A percentile compares a stretch with the other conserved stretches of the same genome.
These are phyloP conservation scores for Aspergillus viridinutans DNA, from an alignment of 2,329 filamentous ascomycete genomes.

Conservation along the genomic window DNA sequence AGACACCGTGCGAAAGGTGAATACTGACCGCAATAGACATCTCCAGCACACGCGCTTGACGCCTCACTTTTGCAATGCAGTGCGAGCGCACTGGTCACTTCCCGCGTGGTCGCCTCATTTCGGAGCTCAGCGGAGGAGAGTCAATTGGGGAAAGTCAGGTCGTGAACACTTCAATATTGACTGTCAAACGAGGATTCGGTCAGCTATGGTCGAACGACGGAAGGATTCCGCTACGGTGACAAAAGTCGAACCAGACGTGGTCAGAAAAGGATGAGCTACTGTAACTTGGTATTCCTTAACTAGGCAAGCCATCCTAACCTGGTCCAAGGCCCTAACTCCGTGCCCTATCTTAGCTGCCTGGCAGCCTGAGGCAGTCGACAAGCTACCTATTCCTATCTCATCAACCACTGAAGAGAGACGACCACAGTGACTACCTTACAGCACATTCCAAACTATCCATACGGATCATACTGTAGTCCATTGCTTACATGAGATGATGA, in stretches of 20 bases:
- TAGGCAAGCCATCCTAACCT: too few species aligned
- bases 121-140: conserved; percentile 8
- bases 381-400: background rate
- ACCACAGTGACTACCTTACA: background rate
- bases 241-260: background rate
- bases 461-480: background rate
- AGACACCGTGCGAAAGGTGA: background rate
- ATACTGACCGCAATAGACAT: background rate
- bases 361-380: background rate
- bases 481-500: background rate
- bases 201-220: background rate
- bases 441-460: background rate
- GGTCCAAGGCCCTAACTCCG: background rate
- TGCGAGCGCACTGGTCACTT: conserved; percentile 10
- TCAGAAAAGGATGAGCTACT: background rate
- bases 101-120: conserved; percentile 19
- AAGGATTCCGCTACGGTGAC: background rate
- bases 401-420: background rate
- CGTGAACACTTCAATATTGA: conserved; percentile 7
- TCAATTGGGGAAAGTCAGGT: conserved; percentile 1
- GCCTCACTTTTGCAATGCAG: conserved; percentile 19
- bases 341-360: background rate
- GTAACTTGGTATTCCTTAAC: too few species aligned
- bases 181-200: background rate
- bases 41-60: conserved; percentile 9